Evolutionary conservation across 495 filamentous ascomycete species (phyloP), one percentile per base, ranked within the genome.

Genomic region (Penicillium goetzii): DNA sequence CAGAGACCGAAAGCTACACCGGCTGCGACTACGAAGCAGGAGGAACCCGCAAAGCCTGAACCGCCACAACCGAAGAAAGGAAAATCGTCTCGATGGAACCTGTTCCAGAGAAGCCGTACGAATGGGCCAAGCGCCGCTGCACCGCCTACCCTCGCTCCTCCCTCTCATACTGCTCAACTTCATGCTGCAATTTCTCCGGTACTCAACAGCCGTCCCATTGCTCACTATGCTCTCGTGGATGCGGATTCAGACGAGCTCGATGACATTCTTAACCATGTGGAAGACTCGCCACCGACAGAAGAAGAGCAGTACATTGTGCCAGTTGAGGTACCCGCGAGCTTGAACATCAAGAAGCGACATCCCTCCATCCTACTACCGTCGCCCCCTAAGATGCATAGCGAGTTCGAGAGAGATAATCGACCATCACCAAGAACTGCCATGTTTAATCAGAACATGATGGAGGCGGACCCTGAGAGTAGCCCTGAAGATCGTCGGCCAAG

Each of bases 151-250:
- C 49, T 62, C 15, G 57, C 38, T 10, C 50, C 65, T 21, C 53
- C 41, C 17, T 51, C 63, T 6, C 58, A 74, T 30, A 64, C 70
- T 8, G 60, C 70, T 23, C 65, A 78, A 55, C 67, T 83, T 25
- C 76, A 76, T 59, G 80, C 78, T 21, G 72, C 74, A 7, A 74
- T 83, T 36, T 65, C 81, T n/a, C 70, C 74, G 11, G 60, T 75
- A 11, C 62, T 71, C 21, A 72, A 71, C 28, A 71, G 64, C 49
- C 79, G 83, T 19, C 80, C 81, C 25, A 71, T 86, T 60, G 88
- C 93, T 3, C 93, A 96, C 68, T 97, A 97, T 74, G 90, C 92
- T 2, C 80, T 95, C 64, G 82, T 95, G 57, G 92, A 95, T 64
- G 80, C 85, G 3, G 90, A 94, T 63, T 88, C 88, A 4, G 89